Conservation (phyloP, 768 basidiomycete species). For the Collybia sordida region DNA sequence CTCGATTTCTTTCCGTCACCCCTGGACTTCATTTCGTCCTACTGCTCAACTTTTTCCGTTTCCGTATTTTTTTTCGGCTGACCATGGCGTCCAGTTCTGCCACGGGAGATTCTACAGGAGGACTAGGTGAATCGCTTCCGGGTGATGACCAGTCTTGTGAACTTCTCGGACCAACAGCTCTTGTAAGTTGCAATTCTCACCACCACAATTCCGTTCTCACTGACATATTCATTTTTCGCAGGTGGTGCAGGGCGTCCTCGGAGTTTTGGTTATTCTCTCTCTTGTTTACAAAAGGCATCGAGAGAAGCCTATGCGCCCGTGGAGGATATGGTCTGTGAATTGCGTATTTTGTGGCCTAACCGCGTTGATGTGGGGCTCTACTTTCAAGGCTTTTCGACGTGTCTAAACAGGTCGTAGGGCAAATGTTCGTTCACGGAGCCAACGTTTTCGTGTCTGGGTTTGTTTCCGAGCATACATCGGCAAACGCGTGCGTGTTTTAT, state of each 20-base stretch:
- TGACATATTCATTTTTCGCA: constrained; percentile 53
- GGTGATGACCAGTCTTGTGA: constrained; percentile 50
- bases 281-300: constrained; percentile 87
- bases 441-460: constrained; percentile 81
- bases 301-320: constrained; percentile 82
- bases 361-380: constrained; percentile 11
- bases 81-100: not conserved
- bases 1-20: too few species aligned
- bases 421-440: constrained; percentile 75
- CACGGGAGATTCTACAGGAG: not conserved
- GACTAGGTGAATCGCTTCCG: constrained; percentile 25
- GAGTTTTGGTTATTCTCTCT: constrained; percentile 85
- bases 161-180: constrained; percentile 51
- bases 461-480: constrained; percentile 63
- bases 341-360: not conserved
- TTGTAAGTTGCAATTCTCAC: constrained; percentile 30
- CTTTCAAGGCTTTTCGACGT: constrained; percentile 82
- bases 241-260: constrained; percentile 87
- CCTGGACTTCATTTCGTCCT: too few species aligned
- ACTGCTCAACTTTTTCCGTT: not conserved
- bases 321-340: constrained; percentile 82
- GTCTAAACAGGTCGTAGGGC: constrained; percentile 87
- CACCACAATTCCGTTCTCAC: constrained; percentile 33
- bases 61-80: constrained; percentile 1
- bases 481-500: constrained; percentile 90